phyloP scores from a whole-genome alignment of 805 yeast genomes.

The Schizosaccharomyces japonicus region DNA sequence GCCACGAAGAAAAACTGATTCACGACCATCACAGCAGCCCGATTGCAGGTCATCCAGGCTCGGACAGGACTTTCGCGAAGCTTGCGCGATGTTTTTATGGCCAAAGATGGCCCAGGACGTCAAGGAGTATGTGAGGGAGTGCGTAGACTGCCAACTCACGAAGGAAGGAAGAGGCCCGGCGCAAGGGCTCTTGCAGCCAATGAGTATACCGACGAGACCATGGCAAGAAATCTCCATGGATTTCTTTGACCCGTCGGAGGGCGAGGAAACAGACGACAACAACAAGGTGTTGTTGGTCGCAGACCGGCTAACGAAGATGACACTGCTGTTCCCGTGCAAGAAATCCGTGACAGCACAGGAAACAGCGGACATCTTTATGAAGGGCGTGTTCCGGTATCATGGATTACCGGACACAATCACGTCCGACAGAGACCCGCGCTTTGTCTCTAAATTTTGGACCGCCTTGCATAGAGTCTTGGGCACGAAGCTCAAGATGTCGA shows the following conservation, averaged over 20 bases:
- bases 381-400: not conserved
- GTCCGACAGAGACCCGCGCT: not conserved
- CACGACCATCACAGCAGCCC: not conserved
- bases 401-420: not conserved
- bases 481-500: not conserved
- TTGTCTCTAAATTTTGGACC: not conserved
- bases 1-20: no score
- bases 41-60: not conserved
- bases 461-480: not conserved
- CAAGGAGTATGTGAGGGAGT: not conserved
- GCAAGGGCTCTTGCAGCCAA: not conserved
- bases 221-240: not conserved
- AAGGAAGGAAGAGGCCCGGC: not conserved
- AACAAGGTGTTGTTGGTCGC: no score
- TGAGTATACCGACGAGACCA: not conserved
- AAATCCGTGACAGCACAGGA: not conserved
- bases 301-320: no score
- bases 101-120: not conserved
- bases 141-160: not conserved
- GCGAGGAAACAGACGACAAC: no score
- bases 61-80: not conserved
- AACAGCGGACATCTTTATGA: not conserved
- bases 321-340: constrained; percentile 6
- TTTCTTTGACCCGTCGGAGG: no score
- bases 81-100: not conserved